Percentiles rank a stretch among this genome's conserved stretches.
Conservation (phyloP, 176 grass and related monocot species). For the Canna indica region DNA sequence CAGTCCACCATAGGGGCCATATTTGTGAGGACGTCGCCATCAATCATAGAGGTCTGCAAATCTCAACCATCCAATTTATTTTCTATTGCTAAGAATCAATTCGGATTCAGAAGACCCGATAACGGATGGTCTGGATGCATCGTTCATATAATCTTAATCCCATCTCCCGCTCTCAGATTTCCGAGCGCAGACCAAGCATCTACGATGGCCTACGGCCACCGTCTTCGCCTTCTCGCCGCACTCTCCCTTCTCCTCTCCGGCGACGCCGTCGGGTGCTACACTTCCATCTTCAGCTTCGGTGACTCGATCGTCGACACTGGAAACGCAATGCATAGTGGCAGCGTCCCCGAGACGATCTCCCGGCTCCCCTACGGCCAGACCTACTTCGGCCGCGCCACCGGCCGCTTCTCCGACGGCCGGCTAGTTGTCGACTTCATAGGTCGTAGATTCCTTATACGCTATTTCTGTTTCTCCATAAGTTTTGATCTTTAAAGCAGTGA, state of each 20-base stretch:
- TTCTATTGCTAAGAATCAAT: no score
- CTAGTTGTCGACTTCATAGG: constrained; percentile 52
- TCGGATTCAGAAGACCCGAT: no score
- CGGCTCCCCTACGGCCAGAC: constrained; percentile 50
- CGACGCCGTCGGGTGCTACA: constrained; percentile 26
- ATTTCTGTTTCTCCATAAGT: neutral
- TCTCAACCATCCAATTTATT: no score
- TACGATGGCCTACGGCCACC: neutral
- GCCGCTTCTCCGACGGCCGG: constrained; percentile 38
- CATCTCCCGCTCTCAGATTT: no score
- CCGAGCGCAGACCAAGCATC: no score
- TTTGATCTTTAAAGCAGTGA: neutral
- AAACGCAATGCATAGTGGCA: constrained; percentile 25
- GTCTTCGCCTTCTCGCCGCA: neutral
- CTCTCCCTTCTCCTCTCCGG: constrained; percentile 3
- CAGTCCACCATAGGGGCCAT: no score
- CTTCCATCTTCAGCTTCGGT: constrained; percentile 48
- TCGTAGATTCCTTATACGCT: neutral
- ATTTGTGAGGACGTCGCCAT: no score
- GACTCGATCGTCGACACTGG: constrained; percentile 64
- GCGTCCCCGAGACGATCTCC: neutral
- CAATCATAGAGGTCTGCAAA: no score
- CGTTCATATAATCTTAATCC: no score
- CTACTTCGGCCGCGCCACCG: constrained; percentile 36
- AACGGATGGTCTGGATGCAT: no score